These are phyloP conservation scores for Pseudopyrenochaeta lycopersici DNA, from an alignment of 2,329 filamentous ascomycete genomes.

Conservation along the genomic window DNA sequence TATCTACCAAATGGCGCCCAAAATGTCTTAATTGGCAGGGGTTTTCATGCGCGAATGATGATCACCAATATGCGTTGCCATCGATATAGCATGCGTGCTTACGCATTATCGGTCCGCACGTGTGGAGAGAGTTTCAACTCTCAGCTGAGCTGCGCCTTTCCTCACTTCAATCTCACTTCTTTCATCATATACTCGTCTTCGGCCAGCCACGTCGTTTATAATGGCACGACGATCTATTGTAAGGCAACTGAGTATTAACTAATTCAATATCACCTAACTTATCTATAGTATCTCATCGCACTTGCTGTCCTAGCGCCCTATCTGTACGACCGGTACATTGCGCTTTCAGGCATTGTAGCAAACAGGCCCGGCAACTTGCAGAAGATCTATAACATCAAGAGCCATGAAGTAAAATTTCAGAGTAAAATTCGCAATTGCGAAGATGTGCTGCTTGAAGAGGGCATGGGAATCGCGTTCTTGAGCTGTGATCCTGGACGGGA, in stretches of 20 bases:
- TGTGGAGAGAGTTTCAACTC: neutral
- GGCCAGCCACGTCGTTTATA: neutral
- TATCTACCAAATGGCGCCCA: neutral
- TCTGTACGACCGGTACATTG: conserved; percentile 38
- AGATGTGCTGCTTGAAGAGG: conserved; percentile 52
- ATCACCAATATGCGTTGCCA: neutral
- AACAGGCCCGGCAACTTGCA: conserved; percentile 33
- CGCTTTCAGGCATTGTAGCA: conserved; percentile 21
- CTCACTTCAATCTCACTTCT: neutral
- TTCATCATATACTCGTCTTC: neutral
- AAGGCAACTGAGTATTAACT: neutral
- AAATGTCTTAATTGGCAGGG: no score
- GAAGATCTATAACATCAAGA: conserved; percentile 31
- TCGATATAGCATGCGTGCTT: neutral
- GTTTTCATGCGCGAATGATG: neutral
- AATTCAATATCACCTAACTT: neutral
- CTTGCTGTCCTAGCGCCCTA: conserved; percentile 29
- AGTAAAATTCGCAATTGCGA: conserved; percentile 55
- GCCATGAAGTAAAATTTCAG: conserved; percentile 44
- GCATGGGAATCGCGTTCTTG: conserved; percentile 49
- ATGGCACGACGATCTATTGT: neutral
- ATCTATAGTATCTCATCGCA: conserved; percentile 17
- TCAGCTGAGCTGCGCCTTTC: neutral
- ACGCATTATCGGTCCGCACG: neutral
- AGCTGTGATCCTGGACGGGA: conserved; percentile 56